These are phyloP conservation scores for Lablab purpureus DNA, from an alignment of 306 rosid genomes.

Conservation along the genomic window DNA sequence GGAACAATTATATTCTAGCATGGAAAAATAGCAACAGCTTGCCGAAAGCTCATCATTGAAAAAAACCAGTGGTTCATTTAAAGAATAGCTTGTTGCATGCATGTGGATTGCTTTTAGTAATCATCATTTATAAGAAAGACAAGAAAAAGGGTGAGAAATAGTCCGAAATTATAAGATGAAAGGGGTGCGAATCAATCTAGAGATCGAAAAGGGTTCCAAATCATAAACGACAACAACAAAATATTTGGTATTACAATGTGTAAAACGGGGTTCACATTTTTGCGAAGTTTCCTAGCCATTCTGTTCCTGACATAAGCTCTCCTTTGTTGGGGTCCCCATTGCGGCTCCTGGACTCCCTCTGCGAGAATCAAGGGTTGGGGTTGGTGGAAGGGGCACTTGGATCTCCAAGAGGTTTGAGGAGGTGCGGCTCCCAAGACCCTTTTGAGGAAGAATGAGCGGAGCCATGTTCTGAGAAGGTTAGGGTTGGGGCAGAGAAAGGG, in stretches of 20 bases:
- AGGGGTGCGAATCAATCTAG: background rate
- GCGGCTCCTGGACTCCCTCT: slow-evolving; percentile 62
- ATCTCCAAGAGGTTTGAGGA: slow-evolving; percentile 78
- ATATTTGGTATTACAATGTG: slow-evolving; percentile 69
- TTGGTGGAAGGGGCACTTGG: slow-evolving; percentile 81
- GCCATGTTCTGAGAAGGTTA: slow-evolving; percentile 63
- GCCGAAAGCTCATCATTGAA: too few relatives aligned
- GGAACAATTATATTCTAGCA: too few relatives aligned
- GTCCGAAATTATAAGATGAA: background rate
- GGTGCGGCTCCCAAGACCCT: slow-evolving; percentile 53
- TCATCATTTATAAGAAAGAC: too few relatives aligned
- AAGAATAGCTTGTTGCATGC: too few relatives aligned
- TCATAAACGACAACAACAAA: slow-evolving; percentile 58
- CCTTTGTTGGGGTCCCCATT: slow-evolving; percentile 64
- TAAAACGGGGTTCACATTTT: slow-evolving; percentile 57
- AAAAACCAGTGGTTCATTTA: too few relatives aligned
- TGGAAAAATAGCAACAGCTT: too few relatives aligned
- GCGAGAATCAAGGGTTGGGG: slow-evolving; percentile 87
- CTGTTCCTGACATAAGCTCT: slow-evolving; percentile 63
- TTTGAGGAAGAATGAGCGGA: slow-evolving; percentile 66
- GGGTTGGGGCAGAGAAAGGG: slow-evolving; percentile 76
- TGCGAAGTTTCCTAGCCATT: slow-evolving; percentile 54
- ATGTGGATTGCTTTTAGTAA: too few relatives aligned
- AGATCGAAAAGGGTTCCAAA: slow-evolving; percentile 67
- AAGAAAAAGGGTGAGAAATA: too few relatives aligned